These are phyloP conservation scores for Xylariomycetidae sp. DNA, from an alignment of 2,329 filamentous ascomycete species.

Conservation along the genomic window DNA sequence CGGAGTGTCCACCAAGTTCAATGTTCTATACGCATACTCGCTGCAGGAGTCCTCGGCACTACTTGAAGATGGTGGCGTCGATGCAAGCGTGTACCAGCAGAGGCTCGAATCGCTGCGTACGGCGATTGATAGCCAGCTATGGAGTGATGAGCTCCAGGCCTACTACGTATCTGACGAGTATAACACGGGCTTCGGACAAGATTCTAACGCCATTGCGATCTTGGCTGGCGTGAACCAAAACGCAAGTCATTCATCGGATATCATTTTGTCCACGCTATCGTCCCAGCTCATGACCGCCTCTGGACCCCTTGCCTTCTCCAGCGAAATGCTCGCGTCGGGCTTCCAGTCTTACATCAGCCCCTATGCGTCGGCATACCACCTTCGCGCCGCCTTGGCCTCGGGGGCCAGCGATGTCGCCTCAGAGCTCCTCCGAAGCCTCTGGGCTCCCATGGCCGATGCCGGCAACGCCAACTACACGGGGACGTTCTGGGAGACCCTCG, in stretches of 20 bases:
- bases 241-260: background rate
- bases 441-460: slow-evolving; percentile 23
- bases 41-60: slow-evolving; percentile 21
- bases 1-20: slow-evolving; percentile 28
- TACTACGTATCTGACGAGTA: slow-evolving; percentile 20
- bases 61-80: slow-evolving; percentile 16
- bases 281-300: background rate
- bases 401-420: slow-evolving; percentile 5
- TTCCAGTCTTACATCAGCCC: slow-evolving; percentile 7
- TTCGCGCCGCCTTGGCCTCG: slow-evolving; percentile 22
- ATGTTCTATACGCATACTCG: slow-evolving; percentile 26
- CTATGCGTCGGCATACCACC: slow-evolving; percentile 25
- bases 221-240: slow-evolving; percentile 20
- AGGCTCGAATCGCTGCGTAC: slow-evolving; percentile 19
- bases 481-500: slow-evolving; percentile 27
- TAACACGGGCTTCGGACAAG: slow-evolving; percentile 21
- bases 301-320: slow-evolving; percentile 3
- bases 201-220: slow-evolving; percentile 28
- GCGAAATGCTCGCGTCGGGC: background rate
- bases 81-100: slow-evolving; percentile 14
- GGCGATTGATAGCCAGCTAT: slow-evolving; percentile 21
- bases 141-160: slow-evolving; percentile 19
- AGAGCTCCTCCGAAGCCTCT: slow-evolving; percentile 15
- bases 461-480: slow-evolving; percentile 22
- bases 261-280: background rate